These are phyloP conservation scores for Daldinia grandis DNA, from an alignment of 495 filamentous ascomycete genomes.

Conservation along the genomic window DNA sequence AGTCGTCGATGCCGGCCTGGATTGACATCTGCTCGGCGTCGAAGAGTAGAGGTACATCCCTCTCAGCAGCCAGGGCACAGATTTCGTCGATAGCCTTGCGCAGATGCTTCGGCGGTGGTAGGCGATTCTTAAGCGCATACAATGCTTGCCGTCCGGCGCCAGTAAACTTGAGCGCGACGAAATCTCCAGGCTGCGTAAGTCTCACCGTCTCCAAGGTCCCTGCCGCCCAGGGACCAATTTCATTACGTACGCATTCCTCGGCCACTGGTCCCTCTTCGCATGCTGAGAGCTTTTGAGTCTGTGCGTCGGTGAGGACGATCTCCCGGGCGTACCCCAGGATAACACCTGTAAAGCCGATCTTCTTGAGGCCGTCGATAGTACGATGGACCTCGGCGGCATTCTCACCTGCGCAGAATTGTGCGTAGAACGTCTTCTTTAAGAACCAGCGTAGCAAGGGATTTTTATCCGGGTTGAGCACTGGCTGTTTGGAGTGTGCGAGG, in stretches of 20 bases:
- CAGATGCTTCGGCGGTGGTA: constrained; percentile 68
- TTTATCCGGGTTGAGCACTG: constrained; percentile 64
- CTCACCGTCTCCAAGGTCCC: constrained; percentile 80
- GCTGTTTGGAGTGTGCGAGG: constrained; percentile 73
- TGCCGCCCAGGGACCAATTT: constrained; percentile 76
- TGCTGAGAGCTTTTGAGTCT: constrained; percentile 51
- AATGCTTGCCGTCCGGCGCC: constrained; percentile 87
- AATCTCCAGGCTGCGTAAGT: constrained; percentile 78
- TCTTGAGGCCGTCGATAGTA: constrained; percentile 67
- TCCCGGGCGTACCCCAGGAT: constrained; percentile 82
- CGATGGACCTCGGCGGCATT: constrained; percentile 65
- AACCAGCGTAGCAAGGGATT: constrained; percentile 65
- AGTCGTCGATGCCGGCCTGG: constrained; percentile 84
- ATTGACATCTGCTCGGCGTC: constrained; percentile 88
- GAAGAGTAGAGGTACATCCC: constrained; percentile 79
- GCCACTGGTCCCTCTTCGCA: constrained; percentile 45
- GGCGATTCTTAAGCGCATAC: constrained; percentile 64
- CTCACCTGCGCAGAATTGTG: constrained; percentile 84
- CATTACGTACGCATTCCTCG: constrained; percentile 60
- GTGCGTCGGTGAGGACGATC: constrained; percentile 67
- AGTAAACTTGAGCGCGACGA: constrained; percentile 90
- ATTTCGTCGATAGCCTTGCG: constrained; percentile 74
- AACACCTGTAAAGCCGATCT: constrained; percentile 76
- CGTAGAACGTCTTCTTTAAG: constrained; percentile 81
- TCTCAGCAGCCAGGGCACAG: constrained; percentile 76